phyloP scores from a whole-genome alignment of 1,284 basidiomycete species.

The Sanguinoderma infundibulare region DNA sequence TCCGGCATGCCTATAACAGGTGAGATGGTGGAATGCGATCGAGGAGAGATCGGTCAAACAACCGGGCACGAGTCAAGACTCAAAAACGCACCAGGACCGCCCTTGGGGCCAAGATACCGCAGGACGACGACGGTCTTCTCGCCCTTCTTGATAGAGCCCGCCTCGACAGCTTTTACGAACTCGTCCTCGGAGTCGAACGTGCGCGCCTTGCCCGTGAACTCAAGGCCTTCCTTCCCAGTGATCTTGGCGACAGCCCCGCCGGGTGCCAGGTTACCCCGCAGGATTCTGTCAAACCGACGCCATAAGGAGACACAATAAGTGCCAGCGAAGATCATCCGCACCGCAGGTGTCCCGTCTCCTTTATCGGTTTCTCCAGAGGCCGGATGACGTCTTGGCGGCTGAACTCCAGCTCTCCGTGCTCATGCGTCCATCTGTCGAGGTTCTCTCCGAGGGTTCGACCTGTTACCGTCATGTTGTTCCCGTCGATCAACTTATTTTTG shows the following conservation, averaged over 20 bases:
- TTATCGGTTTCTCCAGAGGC: slow-evolving; percentile 87
- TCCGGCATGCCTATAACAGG: slow-evolving; percentile 82
- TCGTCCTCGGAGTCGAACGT: slow-evolving; percentile 86
- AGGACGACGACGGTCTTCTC: slow-evolving; percentile 92
- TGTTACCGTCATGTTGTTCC: slow-evolving; percentile 87
- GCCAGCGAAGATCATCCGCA: slow-evolving; percentile 35
- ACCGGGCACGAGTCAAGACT: slow-evolving; percentile 25
- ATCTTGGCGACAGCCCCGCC: slow-evolving; percentile 95
- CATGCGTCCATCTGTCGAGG: slow-evolving; percentile 81
- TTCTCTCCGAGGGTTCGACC: slow-evolving; percentile 90
- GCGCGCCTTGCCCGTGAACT: slow-evolving; percentile 84
- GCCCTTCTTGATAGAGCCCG: slow-evolving; percentile 79
- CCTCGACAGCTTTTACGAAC: slow-evolving; percentile 82
- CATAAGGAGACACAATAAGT: background rate
- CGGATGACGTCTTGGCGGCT: slow-evolving; percentile 81
- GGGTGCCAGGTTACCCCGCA: slow-evolving; percentile 89
- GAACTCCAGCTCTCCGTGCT: slow-evolving; percentile 75
- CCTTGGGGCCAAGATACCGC: slow-evolving; percentile 88
- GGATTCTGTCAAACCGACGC: slow-evolving; percentile 51
- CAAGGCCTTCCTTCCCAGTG: slow-evolving; percentile 90
- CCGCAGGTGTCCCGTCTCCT: slow-evolving; percentile 87
- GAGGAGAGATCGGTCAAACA: background rate
- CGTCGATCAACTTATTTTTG: slow-evolving; percentile 84
- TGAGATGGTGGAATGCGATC: background rate
- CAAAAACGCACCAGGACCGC: slow-evolving; percentile 76